These are phyloP conservation scores for Gamsiella multidivaricata DNA, from an alignment of 192 early-diverging fungal species.

Conservation along the genomic window DNA sequence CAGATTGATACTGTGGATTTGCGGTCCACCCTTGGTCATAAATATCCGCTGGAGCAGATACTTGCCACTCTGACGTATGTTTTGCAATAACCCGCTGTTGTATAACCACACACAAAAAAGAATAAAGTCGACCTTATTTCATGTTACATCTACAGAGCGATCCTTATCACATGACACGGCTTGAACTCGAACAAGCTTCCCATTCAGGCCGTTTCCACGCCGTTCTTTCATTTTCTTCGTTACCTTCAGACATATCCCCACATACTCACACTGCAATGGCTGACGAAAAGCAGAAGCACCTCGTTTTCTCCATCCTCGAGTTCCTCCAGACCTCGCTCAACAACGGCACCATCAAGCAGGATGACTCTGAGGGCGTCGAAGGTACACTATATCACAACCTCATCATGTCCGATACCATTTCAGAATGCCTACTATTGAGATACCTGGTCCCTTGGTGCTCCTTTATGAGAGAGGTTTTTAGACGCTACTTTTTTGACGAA, in stretches of 20 bases:
- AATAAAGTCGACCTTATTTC: conserved; percentile 10
- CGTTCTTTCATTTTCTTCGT: conserved; percentile 8
- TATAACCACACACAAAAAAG: no score
- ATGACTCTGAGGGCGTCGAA: conserved; percentile 86
- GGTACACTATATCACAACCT: conserved; percentile 52
- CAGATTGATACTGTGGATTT: neutral
- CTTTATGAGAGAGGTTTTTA: no score
- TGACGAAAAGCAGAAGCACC: conserved; percentile 74
- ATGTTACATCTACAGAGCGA: neutral
- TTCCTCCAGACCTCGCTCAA: conserved; percentile 77
- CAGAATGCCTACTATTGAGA: neutral
- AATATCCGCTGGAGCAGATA: conserved; percentile 24
- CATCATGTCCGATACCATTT: neutral
- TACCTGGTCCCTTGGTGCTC: neutral
- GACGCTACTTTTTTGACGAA: neutral
- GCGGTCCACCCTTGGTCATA: neutral
- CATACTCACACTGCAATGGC: conserved; percentile 45
- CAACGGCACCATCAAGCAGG: conserved; percentile 75
- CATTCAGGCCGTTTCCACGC: neutral
- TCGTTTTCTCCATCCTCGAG: conserved; percentile 87
- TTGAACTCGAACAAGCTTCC: no score
- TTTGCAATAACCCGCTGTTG: no score
- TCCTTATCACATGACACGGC: no score
- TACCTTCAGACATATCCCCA: neutral
- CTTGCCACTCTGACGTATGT: conserved; percentile 2